Evolutionary conservation across 768 basidiomycete genomes (phyloP).

Genomic region (Mycena galericulata): DNA sequence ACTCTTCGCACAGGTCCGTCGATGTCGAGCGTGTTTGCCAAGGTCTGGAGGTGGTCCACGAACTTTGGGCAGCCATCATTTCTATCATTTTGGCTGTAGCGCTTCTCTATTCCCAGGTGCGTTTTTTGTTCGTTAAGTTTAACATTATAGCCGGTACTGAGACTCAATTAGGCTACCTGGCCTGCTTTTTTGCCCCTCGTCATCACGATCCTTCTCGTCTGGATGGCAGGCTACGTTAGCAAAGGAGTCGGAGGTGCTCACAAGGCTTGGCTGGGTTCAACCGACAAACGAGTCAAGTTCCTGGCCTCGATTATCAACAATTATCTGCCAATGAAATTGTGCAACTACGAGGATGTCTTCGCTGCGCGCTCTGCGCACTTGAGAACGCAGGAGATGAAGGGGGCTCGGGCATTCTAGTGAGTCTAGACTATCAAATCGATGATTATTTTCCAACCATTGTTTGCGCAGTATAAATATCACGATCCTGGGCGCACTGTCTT

Average conservation of each 20-base stretch:
- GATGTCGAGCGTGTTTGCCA: constrained; percentile 24
- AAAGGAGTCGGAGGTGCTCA: constrained; percentile 17
- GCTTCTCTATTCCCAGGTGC: constrained; percentile 18
- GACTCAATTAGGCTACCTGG: constrained; percentile 18
- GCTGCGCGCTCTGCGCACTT: not conserved
- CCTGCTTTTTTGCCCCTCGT: constrained; percentile 20
- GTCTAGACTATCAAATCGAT: not conserved
- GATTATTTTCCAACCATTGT: not conserved
- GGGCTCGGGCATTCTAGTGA: constrained; percentile 26
- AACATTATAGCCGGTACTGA: not conserved
- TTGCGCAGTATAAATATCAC: constrained; percentile 20
- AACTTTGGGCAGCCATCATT: constrained; percentile 16
- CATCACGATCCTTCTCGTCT: constrained; percentile 7
- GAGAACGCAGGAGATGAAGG: constrained; percentile 21
- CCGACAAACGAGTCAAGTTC: constrained; percentile 31
- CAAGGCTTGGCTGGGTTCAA: constrained; percentile 12
- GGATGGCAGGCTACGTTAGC: constrained; percentile 10
- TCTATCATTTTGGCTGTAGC: constrained; percentile 9
- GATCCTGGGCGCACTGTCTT: constrained; percentile 16
- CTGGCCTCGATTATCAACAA: constrained; percentile 22
- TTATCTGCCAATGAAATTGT: constrained; percentile 23
- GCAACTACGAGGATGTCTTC: constrained; percentile 20
- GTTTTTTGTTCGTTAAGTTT: too few relatives aligned
- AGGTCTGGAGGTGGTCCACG: constrained; percentile 20
- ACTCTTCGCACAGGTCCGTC: constrained; percentile 15